phyloP scores from a whole-genome alignment of 176 grass and related monocot species.

The Aegilops speltoides region DNA sequence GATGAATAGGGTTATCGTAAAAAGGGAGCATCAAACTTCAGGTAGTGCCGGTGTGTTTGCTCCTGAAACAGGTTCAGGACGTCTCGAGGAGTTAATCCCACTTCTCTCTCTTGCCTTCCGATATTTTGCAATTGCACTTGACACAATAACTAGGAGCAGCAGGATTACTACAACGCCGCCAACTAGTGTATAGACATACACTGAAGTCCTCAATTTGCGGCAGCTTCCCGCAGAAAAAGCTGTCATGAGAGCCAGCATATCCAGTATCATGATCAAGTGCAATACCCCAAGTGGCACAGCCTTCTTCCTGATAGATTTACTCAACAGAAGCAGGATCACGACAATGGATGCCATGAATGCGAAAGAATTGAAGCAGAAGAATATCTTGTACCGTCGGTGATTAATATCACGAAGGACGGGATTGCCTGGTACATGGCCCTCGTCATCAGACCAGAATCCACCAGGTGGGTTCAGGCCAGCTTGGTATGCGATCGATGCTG shows the following conservation, averaged over 20 bases:
- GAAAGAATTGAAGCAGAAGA: slow-evolving; percentile 37
- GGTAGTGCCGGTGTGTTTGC: neutral
- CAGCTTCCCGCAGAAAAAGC: slow-evolving; percentile 51
- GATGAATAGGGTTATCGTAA: neutral
- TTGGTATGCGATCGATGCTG: slow-evolving; percentile 43
- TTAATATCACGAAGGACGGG: slow-evolving; percentile 18
- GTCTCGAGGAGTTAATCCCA: neutral
- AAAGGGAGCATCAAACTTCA: neutral
- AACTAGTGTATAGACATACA: slow-evolving; percentile 32
- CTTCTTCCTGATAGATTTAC: slow-evolving; percentile 1
- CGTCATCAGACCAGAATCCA: slow-evolving; percentile 29
- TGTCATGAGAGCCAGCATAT: slow-evolving; percentile 45
- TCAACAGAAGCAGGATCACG: slow-evolving; percentile 26
- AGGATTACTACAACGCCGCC: neutral
- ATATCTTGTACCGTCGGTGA: neutral
- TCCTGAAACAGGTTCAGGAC: neutral
- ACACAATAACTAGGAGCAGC: neutral
- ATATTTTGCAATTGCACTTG: neutral
- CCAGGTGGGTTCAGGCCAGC: slow-evolving; percentile 52
- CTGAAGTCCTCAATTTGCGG: slow-evolving; percentile 31
- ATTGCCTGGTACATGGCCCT: slow-evolving; percentile 17
- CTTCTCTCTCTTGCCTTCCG: neutral
- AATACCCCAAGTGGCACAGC: neutral
- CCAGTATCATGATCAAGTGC: slow-evolving; percentile 25
- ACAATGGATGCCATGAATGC: slow-evolving; percentile 40